Evolutionary conservation across 1,284 basidiomycete genomes (phyloP).

Genomic region (Trichosporon faecale): DNA sequence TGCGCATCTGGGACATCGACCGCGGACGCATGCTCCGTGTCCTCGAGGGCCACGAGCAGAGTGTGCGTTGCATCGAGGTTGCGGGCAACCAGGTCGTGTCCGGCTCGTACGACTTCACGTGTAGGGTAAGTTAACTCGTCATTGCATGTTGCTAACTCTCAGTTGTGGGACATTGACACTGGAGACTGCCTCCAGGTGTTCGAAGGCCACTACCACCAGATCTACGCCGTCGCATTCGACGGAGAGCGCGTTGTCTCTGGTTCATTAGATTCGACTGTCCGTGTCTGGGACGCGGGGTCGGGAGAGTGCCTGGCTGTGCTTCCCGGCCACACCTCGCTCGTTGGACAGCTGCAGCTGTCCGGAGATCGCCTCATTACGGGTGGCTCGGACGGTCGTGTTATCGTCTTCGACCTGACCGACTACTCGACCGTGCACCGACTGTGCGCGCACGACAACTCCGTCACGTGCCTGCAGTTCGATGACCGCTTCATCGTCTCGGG

Average conservation of each 20-base stretch:
- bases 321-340: slow-evolving; percentile 89
- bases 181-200: slow-evolving; percentile 81
- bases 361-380: slow-evolving; percentile 76
- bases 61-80: slow-evolving; percentile 85
- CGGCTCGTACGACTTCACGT: slow-evolving; percentile 84
- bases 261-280: slow-evolving; percentile 83
- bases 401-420: slow-evolving; percentile 74
- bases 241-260: slow-evolving; percentile 81
- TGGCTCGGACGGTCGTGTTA: slow-evolving; percentile 89
- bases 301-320: slow-evolving; percentile 80
- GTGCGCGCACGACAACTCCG: slow-evolving; percentile 81
- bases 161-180: slow-evolving; percentile 82
- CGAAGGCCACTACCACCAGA: slow-evolving; percentile 84
- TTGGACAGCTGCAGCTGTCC: slow-evolving; percentile 86
- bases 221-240: slow-evolving; percentile 92
- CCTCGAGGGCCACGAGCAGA: slow-evolving; percentile 74
- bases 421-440: slow-evolving; percentile 53
- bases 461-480: slow-evolving; percentile 87
- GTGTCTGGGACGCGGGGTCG: slow-evolving; percentile 77
- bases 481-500: slow-evolving; percentile 62
- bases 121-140: slow-evolving; percentile 59
- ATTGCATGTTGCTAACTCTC: slow-evolving; percentile 15
- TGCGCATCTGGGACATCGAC: slow-evolving; percentile 92
- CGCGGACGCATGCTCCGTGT: slow-evolving; percentile 67
- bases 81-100: slow-evolving; percentile 76